These are phyloP conservation scores for Selenicereus undatus DNA, from an alignment of 148 eudicot genomes.

Conservation along the genomic window DNA sequence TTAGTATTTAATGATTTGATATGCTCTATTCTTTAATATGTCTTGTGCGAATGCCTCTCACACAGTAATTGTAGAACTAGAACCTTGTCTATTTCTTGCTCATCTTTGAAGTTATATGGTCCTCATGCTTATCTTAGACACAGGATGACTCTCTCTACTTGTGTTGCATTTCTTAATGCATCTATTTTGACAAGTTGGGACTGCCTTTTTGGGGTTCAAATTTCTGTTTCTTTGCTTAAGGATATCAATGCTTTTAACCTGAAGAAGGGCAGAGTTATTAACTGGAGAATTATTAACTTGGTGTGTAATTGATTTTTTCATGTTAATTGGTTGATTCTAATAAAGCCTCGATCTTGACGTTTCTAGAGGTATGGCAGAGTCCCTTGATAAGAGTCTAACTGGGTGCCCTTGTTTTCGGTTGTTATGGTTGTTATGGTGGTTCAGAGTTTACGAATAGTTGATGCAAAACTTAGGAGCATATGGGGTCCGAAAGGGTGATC, in stretches of 20 bases:
- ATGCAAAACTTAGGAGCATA: not conserved
- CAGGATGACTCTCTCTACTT: too few species aligned
- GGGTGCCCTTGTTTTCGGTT: too few species aligned
- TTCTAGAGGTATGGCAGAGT: too few species aligned
- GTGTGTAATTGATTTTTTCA: not conserved
- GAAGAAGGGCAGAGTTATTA: too few species aligned
- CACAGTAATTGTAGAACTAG: not conserved
- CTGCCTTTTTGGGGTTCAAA: not conserved
- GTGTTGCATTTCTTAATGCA: too few species aligned
- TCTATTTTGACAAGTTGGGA: not conserved
- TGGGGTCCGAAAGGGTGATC: not conserved
- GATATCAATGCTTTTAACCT: not conserved
- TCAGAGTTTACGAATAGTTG: not conserved
- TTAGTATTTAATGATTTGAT: conserved; percentile 28
- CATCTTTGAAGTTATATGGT: not conserved
- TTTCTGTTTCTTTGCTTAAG: not conserved
- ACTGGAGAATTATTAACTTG: not conserved
- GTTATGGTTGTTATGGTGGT: not conserved
- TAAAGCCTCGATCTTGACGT: too few species aligned
- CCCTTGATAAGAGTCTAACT: too few species aligned
- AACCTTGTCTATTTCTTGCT: conserved; percentile 1
- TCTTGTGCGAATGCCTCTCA: not conserved
- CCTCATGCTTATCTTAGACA: not conserved
- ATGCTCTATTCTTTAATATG: conserved; percentile 2
- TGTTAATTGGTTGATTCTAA: too few species aligned